phyloP scores from a whole-genome alignment of 495 filamentous ascomycete species.

The Penicillium egyptiacum region DNA sequence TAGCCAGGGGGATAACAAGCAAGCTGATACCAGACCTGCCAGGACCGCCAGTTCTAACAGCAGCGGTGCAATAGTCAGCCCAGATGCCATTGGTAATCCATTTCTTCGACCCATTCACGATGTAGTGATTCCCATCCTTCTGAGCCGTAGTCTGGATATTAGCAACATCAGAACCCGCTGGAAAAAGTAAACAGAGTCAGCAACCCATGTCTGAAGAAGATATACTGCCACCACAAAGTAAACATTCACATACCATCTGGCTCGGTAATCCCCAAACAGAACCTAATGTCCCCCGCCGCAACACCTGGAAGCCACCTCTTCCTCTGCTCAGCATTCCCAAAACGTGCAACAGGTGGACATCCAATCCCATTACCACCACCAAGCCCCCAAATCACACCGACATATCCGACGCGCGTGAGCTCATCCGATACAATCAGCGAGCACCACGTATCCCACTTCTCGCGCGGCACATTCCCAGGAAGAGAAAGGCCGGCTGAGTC shows the following conservation, averaged over 20 bases:
- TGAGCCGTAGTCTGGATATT: conserved; percentile 53
- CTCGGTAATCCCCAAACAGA: conserved; percentile 58
- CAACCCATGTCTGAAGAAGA: background rate
- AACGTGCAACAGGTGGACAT: conserved; percentile 53
- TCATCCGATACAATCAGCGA: conserved; percentile 49
- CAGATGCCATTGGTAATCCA: conserved; percentile 59
- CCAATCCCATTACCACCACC: conserved; percentile 55
- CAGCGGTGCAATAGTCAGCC: conserved; percentile 55
- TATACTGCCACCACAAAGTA: background rate
- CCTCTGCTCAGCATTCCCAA: conserved; percentile 52
- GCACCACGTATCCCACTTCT: conserved; percentile 54
- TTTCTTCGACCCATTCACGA: conserved; percentile 58
- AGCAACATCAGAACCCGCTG: conserved; percentile 55
- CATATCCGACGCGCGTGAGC: conserved; percentile 43
- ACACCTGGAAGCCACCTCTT: conserved; percentile 50
- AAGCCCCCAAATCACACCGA: conserved; percentile 49
- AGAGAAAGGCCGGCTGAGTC: conserved; percentile 35
- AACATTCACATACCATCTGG: conserved; percentile 42
- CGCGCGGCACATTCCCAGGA: conserved; percentile 40
- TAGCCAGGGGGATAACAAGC: conserved; percentile 51
- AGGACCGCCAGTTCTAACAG: conserved; percentile 53
- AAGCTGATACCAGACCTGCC: conserved; percentile 50
- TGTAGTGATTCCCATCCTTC: conserved; percentile 45
- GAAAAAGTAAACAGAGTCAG: conserved; percentile 1
- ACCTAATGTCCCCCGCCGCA: conserved; percentile 47